Percentiles rank a stretch among this genome's conserved stretches.
Evolutionary conservation across 345 rosid species (phyloP).

Genomic region (Camelina hispida): DNA sequence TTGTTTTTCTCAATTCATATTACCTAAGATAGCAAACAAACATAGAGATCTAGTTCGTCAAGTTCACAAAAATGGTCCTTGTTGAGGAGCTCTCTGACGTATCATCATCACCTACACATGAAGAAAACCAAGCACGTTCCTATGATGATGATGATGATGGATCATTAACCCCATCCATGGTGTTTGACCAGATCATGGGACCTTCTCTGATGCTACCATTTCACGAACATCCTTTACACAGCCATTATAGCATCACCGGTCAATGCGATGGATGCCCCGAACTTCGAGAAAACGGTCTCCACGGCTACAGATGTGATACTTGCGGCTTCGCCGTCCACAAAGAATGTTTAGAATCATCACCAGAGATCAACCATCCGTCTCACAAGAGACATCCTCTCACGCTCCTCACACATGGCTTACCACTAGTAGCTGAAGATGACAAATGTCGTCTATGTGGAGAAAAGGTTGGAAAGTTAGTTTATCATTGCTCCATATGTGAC

Average conservation of each 20-base stretch:
- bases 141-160: constrained; percentile 11
- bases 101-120: constrained; percentile 2
- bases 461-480: not conserved
- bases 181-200: constrained; percentile 17
- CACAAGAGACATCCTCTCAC: constrained; percentile 24
- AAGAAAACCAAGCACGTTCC: not conserved
- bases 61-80: constrained; percentile 11
- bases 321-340: constrained; percentile 14
- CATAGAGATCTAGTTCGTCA: not conserved
- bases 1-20: not conserved
- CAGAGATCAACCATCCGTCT: constrained; percentile 26
- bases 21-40: not conserved
- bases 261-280: constrained; percentile 15
- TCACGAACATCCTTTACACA: constrained; percentile 7
- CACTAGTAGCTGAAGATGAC: not conserved
- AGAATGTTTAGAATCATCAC: constrained; percentile 22
- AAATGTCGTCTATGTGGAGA: constrained; percentile 22
- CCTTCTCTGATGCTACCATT: not conserved
- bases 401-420: constrained; percentile 10
- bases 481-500: constrained; percentile 20
- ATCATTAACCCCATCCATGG: constrained; percentile 26
- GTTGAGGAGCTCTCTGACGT: constrained; percentile 17
- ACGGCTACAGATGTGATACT: not conserved
- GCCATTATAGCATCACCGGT: not conserved
- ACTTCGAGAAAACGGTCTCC: not conserved